Base-by-base conservation (phyloP, 805 yeast genomes). In the Candida bentonensis region DNA sequence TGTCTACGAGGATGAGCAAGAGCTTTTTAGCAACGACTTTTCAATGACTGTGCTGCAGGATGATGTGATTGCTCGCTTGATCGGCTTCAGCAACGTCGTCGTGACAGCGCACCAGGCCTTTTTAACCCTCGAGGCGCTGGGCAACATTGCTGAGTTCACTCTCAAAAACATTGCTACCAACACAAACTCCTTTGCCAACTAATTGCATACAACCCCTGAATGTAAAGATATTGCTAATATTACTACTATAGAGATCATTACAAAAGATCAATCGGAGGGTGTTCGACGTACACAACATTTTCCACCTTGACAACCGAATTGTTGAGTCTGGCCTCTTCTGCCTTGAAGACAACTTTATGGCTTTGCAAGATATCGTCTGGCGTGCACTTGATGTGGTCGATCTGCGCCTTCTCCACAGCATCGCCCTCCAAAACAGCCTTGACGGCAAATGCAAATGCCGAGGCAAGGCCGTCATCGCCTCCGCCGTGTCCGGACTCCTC, bases 1-100 rank as follows among this genome's bases (percentile, higher is more conserved):
- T 49, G 77, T 72, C 15, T 72, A 70, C 53, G 76, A 72, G 52
- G 49, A 54, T 42, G 77, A 72, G 57, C 28, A 44, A 20, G 53
- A 46, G 15, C 34, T 55, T 25, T 55, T 53, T 42, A 54, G 50
- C 34, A 49, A 53, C 36, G 59, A 55, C 39, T 46, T 52, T 17
- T 51, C 55, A 9, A 49, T 45, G 41, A 48, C 49, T 26, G 49
- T 55, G 15, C 44, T 55, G 22, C 55, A 52, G 40, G 59, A 55
- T 41, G 59, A 55, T 39, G 47, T 44, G n/a, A 47, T 55, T 28
- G 49, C 52, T 40, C 42, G 54, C 23, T 42, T 55, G 36, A 44
- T 55, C 33, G 56, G 58, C 3, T 55, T 55, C 44, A 59, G 49
- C 22, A 55, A 55, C 43, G 59, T 55, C n/a, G 42, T 53, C 22